Conservation (phyloP, 1,284 basidiomycete genomes). For the Fomitopsis pinicola region DNA sequence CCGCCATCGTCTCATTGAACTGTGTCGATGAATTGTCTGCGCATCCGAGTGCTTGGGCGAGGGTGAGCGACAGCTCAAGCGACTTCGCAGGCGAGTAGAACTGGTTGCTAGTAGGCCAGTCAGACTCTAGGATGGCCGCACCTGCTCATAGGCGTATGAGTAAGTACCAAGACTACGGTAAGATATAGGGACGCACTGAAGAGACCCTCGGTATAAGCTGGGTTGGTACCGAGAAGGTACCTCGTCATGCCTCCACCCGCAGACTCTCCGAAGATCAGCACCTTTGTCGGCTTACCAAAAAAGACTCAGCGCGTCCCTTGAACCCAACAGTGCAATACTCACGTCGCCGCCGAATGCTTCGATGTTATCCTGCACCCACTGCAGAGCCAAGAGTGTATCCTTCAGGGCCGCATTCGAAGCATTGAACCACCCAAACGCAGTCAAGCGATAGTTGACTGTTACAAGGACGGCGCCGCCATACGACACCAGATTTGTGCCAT, state of each 20-base stretch:
- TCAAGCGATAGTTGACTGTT: constrained; percentile 11
- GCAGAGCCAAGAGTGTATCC: constrained; percentile 9
- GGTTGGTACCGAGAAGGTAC: constrained; percentile 10
- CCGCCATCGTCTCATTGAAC: constrained; percentile 7
- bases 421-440: constrained; percentile 14
- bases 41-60: constrained; percentile 8
- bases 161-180: background rate
- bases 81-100: constrained; percentile 5
- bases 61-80: constrained; percentile 4
- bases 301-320: background rate
- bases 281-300: constrained; percentile 4
- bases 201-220: constrained; percentile 9
- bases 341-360: constrained; percentile 14
- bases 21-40: constrained; percentile 5
- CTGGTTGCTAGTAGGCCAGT: constrained; percentile 3
- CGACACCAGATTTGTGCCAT: constrained; percentile 12
- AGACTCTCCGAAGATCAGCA: constrained; percentile 12
- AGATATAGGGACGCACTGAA: constrained; percentile 8
- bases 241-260: constrained; percentile 13
- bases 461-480: constrained; percentile 13
- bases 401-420: constrained; percentile 13
- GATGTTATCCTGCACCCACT: constrained; percentile 14
- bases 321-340: background rate
- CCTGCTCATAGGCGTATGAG: background rate
- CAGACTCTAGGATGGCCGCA: constrained; percentile 12